Evolutionary conservation across 345 rosid genomes (phyloP), one percentile per base, ranked within the genome.

Genomic region (Angophora floribunda): DNA sequence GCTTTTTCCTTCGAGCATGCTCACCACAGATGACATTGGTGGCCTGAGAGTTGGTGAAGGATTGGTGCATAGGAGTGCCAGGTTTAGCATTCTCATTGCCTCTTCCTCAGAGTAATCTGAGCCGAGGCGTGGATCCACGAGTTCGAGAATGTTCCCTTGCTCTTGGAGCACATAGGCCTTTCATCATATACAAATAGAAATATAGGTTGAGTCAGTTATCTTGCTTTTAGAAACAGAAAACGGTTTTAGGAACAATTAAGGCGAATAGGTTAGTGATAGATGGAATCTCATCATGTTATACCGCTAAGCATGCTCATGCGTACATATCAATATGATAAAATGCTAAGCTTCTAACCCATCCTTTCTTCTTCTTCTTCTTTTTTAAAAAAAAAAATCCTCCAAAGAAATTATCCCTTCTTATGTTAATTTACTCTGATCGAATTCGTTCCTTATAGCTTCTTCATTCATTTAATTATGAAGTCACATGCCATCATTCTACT

Each of bases 151-250:
- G 88, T 93, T 97, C 67, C 98, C 99, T 94, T 96, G 97, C 90
- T 96, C 99, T 95, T 96, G 98, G 91, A 93, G 93, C 47, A 97
- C 99, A 87, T 92, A 96, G 52, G 99, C 99, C 99, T 95, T 45
- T 52, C 85, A 51, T 86, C 36, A 61, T 28, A 51, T 51, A 26
- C 53, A 70, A 52, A 24, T 28, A 85, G n/a, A 65, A 30, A 50
- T 85, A 63, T 32, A 87, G 85, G 13, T 28, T 44, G 85, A 67
- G 51, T 41, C 30, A 8, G 36, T 26, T 63, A 63, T 63, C 9
- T 24, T 85, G 87, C 53, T 85, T 85, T 30, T 24, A 47, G 59
- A 52, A 30, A 30, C 55, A 13, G 11, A 28, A 17, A 21, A 41
- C 30, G 15, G 50, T 44, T 55, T 22, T 84, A 84, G n/a, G 85